These are phyloP conservation scores for Elaeis guineensis DNA, from an alignment of 176 grass and related monocot genomes.

Conservation along the genomic window DNA sequence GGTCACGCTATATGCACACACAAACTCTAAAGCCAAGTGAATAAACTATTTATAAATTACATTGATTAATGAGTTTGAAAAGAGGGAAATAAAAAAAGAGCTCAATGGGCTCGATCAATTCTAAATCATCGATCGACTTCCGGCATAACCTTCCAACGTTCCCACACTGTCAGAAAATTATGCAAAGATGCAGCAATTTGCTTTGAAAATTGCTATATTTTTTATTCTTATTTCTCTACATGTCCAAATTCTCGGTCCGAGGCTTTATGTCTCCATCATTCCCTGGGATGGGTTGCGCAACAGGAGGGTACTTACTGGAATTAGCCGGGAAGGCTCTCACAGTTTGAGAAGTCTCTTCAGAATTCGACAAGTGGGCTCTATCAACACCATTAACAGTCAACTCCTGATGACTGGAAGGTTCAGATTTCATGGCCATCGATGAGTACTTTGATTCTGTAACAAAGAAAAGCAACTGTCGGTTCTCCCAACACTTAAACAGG, in stretches of 20 bases:
- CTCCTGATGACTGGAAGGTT: constrained; percentile 40
- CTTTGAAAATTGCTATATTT: constrained; percentile 25
- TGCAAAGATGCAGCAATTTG: constrained; percentile 18
- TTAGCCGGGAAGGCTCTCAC: constrained; percentile 37
- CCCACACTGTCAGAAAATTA: constrained; percentile 23
- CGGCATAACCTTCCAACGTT: constrained; percentile 33
- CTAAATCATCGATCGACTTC: constrained; percentile 34
- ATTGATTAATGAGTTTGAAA: constrained; percentile 28
- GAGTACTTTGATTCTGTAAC: constrained; percentile 52
- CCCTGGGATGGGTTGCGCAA: constrained; percentile 27
- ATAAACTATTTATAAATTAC: constrained; percentile 17
- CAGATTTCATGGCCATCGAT: constrained; percentile 39
- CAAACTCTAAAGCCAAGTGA: too few relatives aligned
- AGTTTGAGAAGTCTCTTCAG: constrained; percentile 36
- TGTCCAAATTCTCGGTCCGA: constrained; percentile 36
- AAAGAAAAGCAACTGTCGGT: not conserved
- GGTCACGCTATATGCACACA: too few relatives aligned
- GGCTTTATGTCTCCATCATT: constrained; percentile 55
- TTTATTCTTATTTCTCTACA: not conserved
- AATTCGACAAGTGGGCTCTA: constrained; percentile 24
- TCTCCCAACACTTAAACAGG: not conserved
- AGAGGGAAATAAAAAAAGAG: constrained; percentile 23
- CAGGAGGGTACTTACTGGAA: constrained; percentile 44
- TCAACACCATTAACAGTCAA: constrained; percentile 42
- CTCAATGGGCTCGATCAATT: constrained; percentile 11